Evolutionary conservation across 495 filamentous ascomycete genomes (phyloP).

Genomic region (Xylaria sp.): DNA sequence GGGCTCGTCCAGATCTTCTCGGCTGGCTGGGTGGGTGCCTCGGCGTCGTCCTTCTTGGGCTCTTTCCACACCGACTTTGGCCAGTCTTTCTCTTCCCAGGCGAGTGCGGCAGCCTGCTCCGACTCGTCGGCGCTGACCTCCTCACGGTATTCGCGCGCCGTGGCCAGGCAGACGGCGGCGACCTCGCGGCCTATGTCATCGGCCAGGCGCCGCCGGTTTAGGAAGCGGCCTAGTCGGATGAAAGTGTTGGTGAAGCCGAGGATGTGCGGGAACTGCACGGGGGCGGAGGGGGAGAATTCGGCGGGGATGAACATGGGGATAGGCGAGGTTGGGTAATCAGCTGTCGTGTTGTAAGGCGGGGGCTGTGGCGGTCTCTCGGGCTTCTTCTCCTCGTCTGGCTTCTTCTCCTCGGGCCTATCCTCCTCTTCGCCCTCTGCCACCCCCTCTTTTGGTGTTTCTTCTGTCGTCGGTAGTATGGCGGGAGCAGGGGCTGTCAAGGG

Average conservation of each 20-base stretch:
- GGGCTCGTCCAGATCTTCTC: conserved; percentile 80
- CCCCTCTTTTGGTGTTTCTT: conserved; percentile 37
- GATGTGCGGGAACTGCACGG: conserved; percentile 83
- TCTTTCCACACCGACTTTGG: conserved; percentile 77
- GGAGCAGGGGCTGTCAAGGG: conserved; percentile 61
- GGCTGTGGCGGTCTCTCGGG: conserved; percentile 58
- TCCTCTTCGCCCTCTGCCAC: conserved; percentile 36
- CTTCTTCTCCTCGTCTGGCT: conserved; percentile 52
- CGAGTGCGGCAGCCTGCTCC: conserved; percentile 76
- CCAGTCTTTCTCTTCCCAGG: conserved; percentile 86
- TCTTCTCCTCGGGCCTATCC: conserved; percentile 36
- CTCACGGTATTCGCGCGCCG: conserved; percentile 57
- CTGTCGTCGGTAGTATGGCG: conserved; percentile 33
- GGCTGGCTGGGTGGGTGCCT: conserved; percentile 31
- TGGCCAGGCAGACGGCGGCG: conserved; percentile 79
- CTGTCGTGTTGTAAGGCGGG: conserved; percentile 70
- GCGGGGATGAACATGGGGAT: conserved; percentile 68
- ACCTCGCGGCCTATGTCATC: conserved; percentile 90
- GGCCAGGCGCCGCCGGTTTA: conserved; percentile 84
- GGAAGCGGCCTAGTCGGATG: conserved; percentile 83
- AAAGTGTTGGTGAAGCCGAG: conserved; percentile 94
- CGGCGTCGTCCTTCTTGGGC: conserved; percentile 66
- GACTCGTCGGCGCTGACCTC: conserved; percentile 40
- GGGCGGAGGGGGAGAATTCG: conserved; percentile 67
- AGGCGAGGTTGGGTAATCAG: conserved; percentile 68